Evolutionary conservation across 805 yeast species (phyloP).

Genomic region (Candida parachauliodes): DNA sequence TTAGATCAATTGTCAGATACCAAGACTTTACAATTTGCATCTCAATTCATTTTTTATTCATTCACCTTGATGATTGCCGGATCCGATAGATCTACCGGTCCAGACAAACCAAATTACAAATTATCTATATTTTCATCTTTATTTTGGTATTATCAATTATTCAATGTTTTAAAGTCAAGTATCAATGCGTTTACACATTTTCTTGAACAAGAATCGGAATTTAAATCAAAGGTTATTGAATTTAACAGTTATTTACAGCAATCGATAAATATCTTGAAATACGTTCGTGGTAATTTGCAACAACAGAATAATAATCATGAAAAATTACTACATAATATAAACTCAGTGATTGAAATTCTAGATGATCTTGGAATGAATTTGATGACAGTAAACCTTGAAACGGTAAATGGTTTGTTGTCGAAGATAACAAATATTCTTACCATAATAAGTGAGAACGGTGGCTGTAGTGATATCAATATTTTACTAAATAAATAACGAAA

Average conservation of each 20-base stretch:
- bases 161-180: constrained; percentile 33
- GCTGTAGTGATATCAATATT: too few relatives aligned
- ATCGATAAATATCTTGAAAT: constrained; percentile 29
- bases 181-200: constrained; percentile 19
- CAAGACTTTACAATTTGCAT: constrained; percentile 38
- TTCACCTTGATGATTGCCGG: constrained; percentile 31
- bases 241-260: constrained; percentile 32
- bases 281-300: constrained; percentile 10
- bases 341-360: neutral
- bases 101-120: constrained; percentile 10
- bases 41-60: constrained; percentile 39
- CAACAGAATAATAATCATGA: constrained; percentile 1
- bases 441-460: too few relatives aligned
- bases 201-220: constrained; percentile 11
- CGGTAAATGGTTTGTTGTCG: too few relatives aligned
- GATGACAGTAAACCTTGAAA: neutral
- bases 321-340: neutral
- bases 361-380: constrained; percentile 1
- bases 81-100: constrained; percentile 15
- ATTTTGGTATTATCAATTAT: constrained; percentile 33
- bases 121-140: constrained; percentile 12
- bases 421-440: too few relatives aligned
- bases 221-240: constrained; percentile 24
- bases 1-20: constrained; percentile 37
- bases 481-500: too few relatives aligned